A percentile compares a stretch with the other conserved stretches of the same genome.
phyloP scores from a whole-genome alignment of 805 yeast genomes.

The Hanseniaspora nectarophila region DNA sequence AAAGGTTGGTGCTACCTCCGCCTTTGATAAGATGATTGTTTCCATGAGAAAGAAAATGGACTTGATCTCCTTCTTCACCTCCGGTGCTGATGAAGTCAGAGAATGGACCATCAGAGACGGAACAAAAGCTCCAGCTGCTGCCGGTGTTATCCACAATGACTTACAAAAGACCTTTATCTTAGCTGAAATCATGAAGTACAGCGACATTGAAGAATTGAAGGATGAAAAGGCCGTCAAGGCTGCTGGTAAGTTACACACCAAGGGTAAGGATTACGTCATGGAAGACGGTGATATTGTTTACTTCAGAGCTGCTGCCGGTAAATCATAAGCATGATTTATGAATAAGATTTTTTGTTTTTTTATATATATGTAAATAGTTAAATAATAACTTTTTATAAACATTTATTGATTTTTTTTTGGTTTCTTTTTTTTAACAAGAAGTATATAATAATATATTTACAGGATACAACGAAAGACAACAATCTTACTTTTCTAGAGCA shows the following conservation, averaged over 20 bases:
- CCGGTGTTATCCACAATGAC: slow-evolving; percentile 95
- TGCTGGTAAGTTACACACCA: slow-evolving; percentile 76
- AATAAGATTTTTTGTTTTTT: background rate
- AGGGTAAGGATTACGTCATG: slow-evolving; percentile 90
- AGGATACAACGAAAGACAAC: background rate
- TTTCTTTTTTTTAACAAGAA: background rate
- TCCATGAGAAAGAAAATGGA: slow-evolving; percentile 79
- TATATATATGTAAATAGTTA: background rate
- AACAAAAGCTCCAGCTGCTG: slow-evolving; percentile 95
- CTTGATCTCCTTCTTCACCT: slow-evolving; percentile 87
- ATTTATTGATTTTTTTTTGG: background rate
- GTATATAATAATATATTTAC: no score
- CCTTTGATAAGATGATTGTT: slow-evolving; percentile 74
- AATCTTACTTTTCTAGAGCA: background rate
- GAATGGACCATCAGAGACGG: slow-evolving; percentile 95
- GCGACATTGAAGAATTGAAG: slow-evolving; percentile 59
- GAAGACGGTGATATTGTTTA: slow-evolving; percentile 90
- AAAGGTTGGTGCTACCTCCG: slow-evolving; percentile 59
- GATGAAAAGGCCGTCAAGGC: slow-evolving; percentile 77
- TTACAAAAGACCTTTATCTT: slow-evolving; percentile 87
- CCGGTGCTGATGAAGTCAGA: slow-evolving; percentile 92
- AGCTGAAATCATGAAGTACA: slow-evolving; percentile 83
- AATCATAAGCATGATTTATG: slow-evolving; percentile 34
- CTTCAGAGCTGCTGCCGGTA: slow-evolving; percentile 91
- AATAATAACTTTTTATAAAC: background rate